Base-by-base conservation (phyloP, 805 yeast genomes). In the Pichia nakasei region DNA sequence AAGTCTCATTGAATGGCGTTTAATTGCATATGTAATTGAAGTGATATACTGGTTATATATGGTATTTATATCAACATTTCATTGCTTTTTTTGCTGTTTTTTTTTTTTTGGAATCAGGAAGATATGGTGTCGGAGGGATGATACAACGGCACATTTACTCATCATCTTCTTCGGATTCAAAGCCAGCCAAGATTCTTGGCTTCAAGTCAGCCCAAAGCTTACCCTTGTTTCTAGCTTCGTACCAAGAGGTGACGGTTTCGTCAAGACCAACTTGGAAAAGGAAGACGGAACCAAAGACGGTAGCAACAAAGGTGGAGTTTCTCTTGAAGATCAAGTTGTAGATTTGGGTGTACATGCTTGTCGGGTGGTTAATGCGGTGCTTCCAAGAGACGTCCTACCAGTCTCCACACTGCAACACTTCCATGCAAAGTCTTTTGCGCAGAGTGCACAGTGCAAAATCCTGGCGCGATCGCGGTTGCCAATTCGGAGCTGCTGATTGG, bases 141-240 rank as follows among this genome's bases (percentile, higher is more conserved):
- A 22, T 22, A 22, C 9, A 22, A 6, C 26, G 9, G 35, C 7
- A 17, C 6, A 51, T 51, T 57, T 65, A 65, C 53, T 72, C 75
- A 50, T 72, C 75, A 21, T 73, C 81, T 48, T 78, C 86, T 31
- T 75, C 86, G 44, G 70, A 85, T 43, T 65, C 78, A 47, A 69
- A 75, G 58, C 76, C 82, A 48, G 68, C 78, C 38, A 71, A 70
- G 51, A 68, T 70, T 43, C 71, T 70, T 41, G 52, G 48, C 68
- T 78, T 83, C 57, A 85, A 78, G 57, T 84, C 93, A 54, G 78
- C 75, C 94, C 94, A 85, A 68, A 83, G 78, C 70, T 84, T 85
- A 56, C 93, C 94, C 63, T 72, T 76, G 77, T 85, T 85, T 73
- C 82, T 87, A 65, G 68, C 65, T 59, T 80, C 85, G 70, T 80